Percentiles rank a stretch among this genome's conserved stretches.
phyloP scores from a whole-genome alignment of 768 basidiomycete genomes.

The Leucogyrophana mollusca region DNA sequence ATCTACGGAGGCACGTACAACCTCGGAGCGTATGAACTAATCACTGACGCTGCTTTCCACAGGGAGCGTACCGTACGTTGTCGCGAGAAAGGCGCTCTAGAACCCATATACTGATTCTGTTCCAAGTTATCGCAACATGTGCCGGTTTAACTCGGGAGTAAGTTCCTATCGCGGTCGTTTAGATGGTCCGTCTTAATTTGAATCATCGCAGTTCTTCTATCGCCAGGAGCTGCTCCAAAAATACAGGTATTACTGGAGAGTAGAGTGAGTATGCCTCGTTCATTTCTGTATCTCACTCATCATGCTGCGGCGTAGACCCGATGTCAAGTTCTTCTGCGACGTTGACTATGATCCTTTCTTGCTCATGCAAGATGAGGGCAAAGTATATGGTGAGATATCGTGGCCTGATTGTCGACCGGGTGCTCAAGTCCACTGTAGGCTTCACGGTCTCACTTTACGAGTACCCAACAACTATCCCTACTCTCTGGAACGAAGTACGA shows the following conservation, averaged over 20 bases:
- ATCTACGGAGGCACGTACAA: constrained; percentile 58
- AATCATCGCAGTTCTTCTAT: constrained; percentile 80
- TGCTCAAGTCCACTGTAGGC: constrained; percentile 36
- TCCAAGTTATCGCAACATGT: constrained; percentile 87
- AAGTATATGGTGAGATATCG: constrained; percentile 66
- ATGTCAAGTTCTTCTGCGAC: constrained; percentile 81
- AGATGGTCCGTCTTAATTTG: too few relatives aligned
- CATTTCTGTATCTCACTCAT: constrained; percentile 6
- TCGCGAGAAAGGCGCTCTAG: neutral
- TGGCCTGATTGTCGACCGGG: constrained; percentile 13
- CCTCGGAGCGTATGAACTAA: neutral
- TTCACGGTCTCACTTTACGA: constrained; percentile 82
- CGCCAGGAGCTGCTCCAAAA: constrained; percentile 71
- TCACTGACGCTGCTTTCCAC: constrained; percentile 2
- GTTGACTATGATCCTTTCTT: constrained; percentile 78
- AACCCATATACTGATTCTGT: constrained; percentile 6
- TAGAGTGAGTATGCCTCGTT: constrained; percentile 58
- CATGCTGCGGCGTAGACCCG: constrained; percentile 47
- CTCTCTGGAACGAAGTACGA: constrained; percentile 75
- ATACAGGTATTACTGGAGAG: constrained; percentile 88
- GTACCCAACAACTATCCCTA: constrained; percentile 77
- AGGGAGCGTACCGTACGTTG: constrained; percentile 73
- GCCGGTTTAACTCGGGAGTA: constrained; percentile 91
- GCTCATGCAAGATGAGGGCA: constrained; percentile 75
- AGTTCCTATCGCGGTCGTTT: too few relatives aligned